Conservation (phyloP, 768 basidiomycete genomes). For the Pulveroboletus sp. region DNA sequence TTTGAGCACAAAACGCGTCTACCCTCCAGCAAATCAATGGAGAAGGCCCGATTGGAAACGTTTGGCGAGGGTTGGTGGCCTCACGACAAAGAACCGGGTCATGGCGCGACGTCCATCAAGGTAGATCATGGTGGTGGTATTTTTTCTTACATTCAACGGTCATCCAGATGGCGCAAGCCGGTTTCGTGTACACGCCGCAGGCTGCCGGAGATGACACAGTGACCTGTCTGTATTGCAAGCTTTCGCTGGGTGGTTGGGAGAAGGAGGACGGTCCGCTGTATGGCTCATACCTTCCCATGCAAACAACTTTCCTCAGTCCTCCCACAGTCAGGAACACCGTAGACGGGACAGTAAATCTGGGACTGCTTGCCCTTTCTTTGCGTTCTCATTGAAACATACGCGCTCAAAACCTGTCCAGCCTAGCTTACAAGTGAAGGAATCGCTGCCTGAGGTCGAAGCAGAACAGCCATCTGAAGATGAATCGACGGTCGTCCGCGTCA, state of each 20-base stretch:
- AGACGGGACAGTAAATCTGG: conserved; percentile 53
- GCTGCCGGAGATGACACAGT: conserved; percentile 69
- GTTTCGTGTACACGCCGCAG: conserved; percentile 78
- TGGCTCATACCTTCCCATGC: conserved; percentile 21
- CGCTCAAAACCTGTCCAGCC: conserved; percentile 5
- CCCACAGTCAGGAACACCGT: conserved; percentile 66
- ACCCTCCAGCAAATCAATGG: conserved; percentile 66
- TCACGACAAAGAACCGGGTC: conserved; percentile 56
- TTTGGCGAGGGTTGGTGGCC: conserved; percentile 75
- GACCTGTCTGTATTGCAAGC: conserved; percentile 80
- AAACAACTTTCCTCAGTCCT: conserved; percentile 4
- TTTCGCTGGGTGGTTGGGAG: conserved; percentile 83
- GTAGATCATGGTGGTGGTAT: conserved; percentile 30
- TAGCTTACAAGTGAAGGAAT: not conserved
- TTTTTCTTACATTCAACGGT: not conserved
- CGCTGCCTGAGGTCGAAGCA: not conserved
- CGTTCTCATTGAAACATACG: conserved; percentile 26
- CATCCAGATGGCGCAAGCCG: conserved; percentile 74
- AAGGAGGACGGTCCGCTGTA: conserved; percentile 83
- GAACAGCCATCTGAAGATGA: conserved; percentile 26
- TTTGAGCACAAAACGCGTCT: conserved; percentile 56
- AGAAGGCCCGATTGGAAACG: conserved; percentile 65
- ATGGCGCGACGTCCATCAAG: conserved; percentile 69
- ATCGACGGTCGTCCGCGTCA: conserved; percentile 4
- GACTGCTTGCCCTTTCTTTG: conserved; percentile 41